Percentiles rank a stretch among this genome's conserved stretches.
These are phyloP conservation scores for Clavariopsis aquatica DNA, from an alignment of 495 filamentous ascomycete genomes.

Conservation along the genomic window DNA sequence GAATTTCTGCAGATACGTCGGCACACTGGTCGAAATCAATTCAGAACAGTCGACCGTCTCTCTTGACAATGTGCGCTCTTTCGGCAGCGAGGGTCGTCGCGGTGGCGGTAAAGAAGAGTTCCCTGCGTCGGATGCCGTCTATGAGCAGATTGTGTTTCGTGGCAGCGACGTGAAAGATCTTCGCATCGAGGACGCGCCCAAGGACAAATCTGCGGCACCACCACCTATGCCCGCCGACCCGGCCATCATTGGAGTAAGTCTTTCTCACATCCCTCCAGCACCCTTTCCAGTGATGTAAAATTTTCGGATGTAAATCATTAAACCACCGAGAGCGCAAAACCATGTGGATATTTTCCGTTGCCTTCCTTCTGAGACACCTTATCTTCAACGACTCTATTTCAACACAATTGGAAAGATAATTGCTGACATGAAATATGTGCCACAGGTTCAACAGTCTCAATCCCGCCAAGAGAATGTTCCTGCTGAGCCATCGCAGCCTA, in stretches of 20 bases:
- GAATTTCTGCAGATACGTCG: conserved; percentile 75
- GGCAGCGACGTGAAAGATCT: conserved; percentile 99
- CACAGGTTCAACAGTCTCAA: conserved; percentile 40
- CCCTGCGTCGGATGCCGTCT: conserved; percentile 75
- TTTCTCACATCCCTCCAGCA: conserved; percentile 18
- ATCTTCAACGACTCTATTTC: conserved; percentile 1
- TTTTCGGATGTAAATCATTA: conserved; percentile 74
- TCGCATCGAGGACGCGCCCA: conserved; percentile 78
- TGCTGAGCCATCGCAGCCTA: conserved; percentile 44
- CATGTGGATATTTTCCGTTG: conserved; percentile 97
- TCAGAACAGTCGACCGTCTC: conserved; percentile 95
- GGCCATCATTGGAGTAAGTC: conserved; percentile 91
- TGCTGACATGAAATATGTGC: conserved; percentile 21
- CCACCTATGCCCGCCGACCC: conserved; percentile 87
- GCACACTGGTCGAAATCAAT: conserved; percentile 95
- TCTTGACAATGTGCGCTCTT: conserved; percentile 89
- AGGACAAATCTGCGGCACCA: conserved; percentile 65
- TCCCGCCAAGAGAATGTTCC: conserved; percentile 21
- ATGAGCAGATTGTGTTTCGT: conserved; percentile 99
- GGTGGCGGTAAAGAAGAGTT: conserved; percentile 80
- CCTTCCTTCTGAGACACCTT: conserved; percentile 92
- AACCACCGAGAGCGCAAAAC: conserved; percentile 87
- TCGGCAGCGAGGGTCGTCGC: conserved; percentile 87
- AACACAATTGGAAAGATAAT: background rate
- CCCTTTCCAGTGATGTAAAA: conserved; percentile 69